Base-by-base conservation (phyloP, 192 early-diverging fungal genomes). In the Coemansia asiatica region DNA sequence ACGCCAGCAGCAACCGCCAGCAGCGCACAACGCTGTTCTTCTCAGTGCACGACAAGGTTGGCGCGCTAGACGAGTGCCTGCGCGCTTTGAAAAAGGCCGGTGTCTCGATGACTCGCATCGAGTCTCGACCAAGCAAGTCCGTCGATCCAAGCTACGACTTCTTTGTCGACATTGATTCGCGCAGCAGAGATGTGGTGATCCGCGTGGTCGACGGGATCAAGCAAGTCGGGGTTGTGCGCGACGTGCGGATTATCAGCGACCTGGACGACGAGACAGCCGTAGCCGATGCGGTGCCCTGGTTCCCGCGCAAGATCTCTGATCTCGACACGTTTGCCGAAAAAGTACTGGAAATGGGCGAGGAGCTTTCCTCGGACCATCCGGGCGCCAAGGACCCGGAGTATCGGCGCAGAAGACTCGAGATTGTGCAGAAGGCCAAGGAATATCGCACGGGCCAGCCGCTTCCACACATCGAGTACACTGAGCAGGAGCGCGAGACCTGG, bases 81-180 rank as follows among this genome's bases (percentile, higher is more conserved):
- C 68, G 82, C 27, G 86, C 86, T 33, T 85, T 98, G 61, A 87
- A 86, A 57, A 66, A 76, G 10, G 77, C 88, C 60, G 72, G 87
- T 49, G 86, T 98, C 53, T 95, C 93, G 5, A 85, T 98, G 77
- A 91, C 90, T n/a, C 88, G 92, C 46, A 98, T 98, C 75, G 96
- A 98, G 82, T 94, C 92, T 40, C 91, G 96, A 21, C 94, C 96
- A 33, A 88, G 87, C 78, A 88, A 85, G 68, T 90, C 89, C 6
- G 78, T 81, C 33, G 89, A 88, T 23, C 90, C 88, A 50, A 84
- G 90, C 49, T 98, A 98, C 72, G 92, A 98, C 72, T 95, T 98
- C 79, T 96, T 90, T 75, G 86, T 98, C 47, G 96, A 98, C 72
- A 94, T 98, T 57, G 82, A 87, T 48, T 89, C 93, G 1, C 60